These are phyloP conservation scores for Phaseolus lunatus DNA, from an alignment of 306 rosid species.

Conservation along the genomic window DNA sequence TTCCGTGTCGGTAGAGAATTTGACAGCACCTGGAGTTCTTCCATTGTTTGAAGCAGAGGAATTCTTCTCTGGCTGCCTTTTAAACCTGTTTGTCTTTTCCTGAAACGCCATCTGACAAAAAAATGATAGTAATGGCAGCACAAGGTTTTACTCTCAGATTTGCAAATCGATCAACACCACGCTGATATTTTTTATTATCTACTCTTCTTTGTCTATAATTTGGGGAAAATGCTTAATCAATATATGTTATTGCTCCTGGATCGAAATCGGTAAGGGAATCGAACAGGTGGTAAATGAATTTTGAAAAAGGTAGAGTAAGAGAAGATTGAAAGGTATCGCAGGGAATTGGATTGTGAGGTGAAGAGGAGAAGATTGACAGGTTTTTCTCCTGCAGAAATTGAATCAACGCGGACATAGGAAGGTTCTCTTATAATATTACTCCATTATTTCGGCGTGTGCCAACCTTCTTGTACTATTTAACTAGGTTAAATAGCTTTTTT, in stretches of 20 bases:
- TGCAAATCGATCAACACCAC: not conserved
- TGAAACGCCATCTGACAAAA: conserved; percentile 66
- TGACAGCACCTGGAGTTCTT: conserved; percentile 67
- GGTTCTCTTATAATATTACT: not conserved
- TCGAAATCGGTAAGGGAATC: conserved; percentile 3
- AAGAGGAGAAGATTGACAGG: conserved; percentile 18
- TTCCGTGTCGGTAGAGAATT: conserved; percentile 91
- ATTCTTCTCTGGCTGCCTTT: conserved; percentile 73
- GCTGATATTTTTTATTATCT: not conserved
- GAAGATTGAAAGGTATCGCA: conserved; percentile 23
- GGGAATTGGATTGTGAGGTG: not conserved
- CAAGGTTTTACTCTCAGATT: conserved; percentile 12
- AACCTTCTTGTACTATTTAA: too few relatives aligned
- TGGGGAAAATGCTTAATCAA: not conserved
- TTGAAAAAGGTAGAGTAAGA: not conserved
- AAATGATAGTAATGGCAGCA: conserved; percentile 3
- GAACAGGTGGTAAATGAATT: not conserved
- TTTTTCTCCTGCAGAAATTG: not conserved
- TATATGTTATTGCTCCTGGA: not conserved
- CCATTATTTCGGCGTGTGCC: not conserved
- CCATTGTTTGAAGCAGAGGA: conserved; percentile 37
- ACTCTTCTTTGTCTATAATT: not conserved
- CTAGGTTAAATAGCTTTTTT: too few relatives aligned
- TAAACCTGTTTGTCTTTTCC: conserved; percentile 63
- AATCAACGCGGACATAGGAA: not conserved